Conservation (phyloP, 2,329 filamentous ascomycete genomes). For the Chalaropsis thielavioides region DNA sequence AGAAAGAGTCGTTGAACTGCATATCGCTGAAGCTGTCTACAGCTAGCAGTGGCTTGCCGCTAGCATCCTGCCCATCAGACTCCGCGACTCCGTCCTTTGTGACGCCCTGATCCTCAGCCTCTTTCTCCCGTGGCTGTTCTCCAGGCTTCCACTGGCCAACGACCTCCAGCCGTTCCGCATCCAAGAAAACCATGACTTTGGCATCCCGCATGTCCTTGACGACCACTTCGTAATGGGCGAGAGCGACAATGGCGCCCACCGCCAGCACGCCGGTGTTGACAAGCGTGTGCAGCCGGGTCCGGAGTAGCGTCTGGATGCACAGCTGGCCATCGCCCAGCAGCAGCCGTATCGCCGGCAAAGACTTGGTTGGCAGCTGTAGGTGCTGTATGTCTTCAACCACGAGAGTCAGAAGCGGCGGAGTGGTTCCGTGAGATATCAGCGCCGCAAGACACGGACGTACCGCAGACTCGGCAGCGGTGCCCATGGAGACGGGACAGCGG, state of each 20-base stretch:
- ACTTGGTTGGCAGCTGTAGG: constrained; percentile 23
- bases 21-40: constrained; percentile 14
- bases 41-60: not conserved
- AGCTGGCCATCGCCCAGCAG: constrained; percentile 39
- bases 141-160: not conserved
- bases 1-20: constrained; percentile 15
- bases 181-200: not conserved
- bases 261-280: constrained; percentile 32
- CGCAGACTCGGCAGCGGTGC: constrained; percentile 69
- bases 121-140: not conserved
- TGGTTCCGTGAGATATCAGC: constrained; percentile 58
- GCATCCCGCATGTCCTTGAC: not conserved
- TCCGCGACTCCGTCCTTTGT: not conserved
- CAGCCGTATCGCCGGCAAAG: constrained; percentile 31
- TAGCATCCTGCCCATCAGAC: not conserved
- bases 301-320: constrained; percentile 39
- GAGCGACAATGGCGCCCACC: constrained; percentile 35
- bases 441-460: constrained; percentile 65
- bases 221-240: constrained; percentile 28
- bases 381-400: constrained; percentile 34
- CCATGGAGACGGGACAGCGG: constrained; percentile 61
- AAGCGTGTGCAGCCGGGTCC: constrained; percentile 33
- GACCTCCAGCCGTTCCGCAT: constrained; percentile 7
- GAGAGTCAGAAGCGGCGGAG: constrained; percentile 74
- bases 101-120: too few species aligned